A percentile compares a stretch with the other conserved stretches of the same genome.
phyloP scores from a whole-genome alignment of 2,329 filamentous ascomycete genomes.

The Xylariales sp. region DNA sequence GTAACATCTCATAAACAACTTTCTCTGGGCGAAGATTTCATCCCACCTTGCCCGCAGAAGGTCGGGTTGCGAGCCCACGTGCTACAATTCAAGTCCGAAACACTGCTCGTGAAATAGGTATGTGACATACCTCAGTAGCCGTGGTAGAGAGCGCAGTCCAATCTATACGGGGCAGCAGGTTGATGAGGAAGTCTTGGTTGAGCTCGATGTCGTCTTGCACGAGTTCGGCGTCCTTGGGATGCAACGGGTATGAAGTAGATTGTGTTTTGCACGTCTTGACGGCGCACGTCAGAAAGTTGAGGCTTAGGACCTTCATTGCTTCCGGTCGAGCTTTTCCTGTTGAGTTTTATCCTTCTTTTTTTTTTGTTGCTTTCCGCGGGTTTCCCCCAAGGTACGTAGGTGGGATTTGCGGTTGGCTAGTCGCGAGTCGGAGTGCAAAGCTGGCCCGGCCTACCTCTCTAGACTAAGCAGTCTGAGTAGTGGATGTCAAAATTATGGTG shows the following conservation, averaged over 20 bases:
- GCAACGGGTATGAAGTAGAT: constrained; percentile 84
- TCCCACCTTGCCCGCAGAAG: neutral
- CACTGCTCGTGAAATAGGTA: neutral
- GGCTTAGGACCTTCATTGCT: constrained; percentile 91
- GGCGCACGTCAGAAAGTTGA: constrained; percentile 97
- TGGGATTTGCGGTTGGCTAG: constrained; percentile 4
- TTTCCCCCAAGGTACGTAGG: neutral
- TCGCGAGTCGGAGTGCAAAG: constrained; percentile 12
- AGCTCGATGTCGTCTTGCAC: constrained; percentile 85
- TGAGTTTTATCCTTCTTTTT: neutral
- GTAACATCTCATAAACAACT: neutral
- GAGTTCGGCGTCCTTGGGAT: constrained; percentile 91
- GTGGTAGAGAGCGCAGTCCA: constrained; percentile 84
- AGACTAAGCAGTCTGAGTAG: neutral
- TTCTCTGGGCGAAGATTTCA: neutral
- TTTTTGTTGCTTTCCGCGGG: neutral
- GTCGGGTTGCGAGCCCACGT: neutral
- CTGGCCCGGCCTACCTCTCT: neutral
- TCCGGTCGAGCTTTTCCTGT: neutral
- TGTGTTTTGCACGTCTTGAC: constrained; percentile 93
- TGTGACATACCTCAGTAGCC: constrained; percentile 74
- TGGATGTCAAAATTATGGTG: constrained; percentile 37
- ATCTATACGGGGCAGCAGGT: constrained; percentile 87
- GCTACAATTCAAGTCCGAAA: neutral
- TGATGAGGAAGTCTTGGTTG: constrained; percentile 82